These are phyloP conservation scores for Prosopis cineraria DNA, from an alignment of 306 rosid species.

Conservation along the genomic window DNA sequence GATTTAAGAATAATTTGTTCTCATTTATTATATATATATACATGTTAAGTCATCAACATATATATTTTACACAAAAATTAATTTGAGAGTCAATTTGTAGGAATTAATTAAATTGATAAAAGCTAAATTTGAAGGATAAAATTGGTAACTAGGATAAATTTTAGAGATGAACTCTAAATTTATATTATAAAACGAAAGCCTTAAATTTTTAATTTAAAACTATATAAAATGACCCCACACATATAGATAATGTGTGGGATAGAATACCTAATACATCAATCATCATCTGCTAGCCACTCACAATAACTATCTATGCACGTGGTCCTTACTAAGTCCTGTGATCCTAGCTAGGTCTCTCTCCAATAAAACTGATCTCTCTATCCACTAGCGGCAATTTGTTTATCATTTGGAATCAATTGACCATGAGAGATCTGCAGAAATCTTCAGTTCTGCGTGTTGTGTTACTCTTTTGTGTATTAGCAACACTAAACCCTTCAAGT, in stretches of 20 bases:
- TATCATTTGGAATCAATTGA: slow-evolving; percentile 11
- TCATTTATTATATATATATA: too few relatives aligned
- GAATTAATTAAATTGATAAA: too few relatives aligned
- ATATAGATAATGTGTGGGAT: background rate
- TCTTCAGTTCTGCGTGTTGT: slow-evolving; percentile 16
- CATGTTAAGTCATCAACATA: too few relatives aligned
- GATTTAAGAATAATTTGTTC: too few relatives aligned
- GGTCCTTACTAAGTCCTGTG: background rate
- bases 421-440: slow-evolving; percentile 27
- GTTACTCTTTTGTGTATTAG: slow-evolving; percentile 36
- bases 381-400: too few relatives aligned
- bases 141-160: too few relatives aligned
- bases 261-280: background rate
- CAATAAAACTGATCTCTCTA: background rate
- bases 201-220: too few relatives aligned
- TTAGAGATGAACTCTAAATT: too few relatives aligned
- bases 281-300: background rate
- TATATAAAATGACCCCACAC: background rate
- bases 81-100: too few relatives aligned
- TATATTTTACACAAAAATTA: too few relatives aligned
- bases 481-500: slow-evolving; percentile 42
- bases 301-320: background rate
- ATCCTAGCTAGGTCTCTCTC: background rate
- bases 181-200: too few relatives aligned
- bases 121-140: too few relatives aligned